Percentiles rank a stretch among this genome's conserved stretches.
Evolutionary conservation across 2,329 filamentous ascomycete species (phyloP).

Genomic region (Lasiodiplodia citricola): DNA sequence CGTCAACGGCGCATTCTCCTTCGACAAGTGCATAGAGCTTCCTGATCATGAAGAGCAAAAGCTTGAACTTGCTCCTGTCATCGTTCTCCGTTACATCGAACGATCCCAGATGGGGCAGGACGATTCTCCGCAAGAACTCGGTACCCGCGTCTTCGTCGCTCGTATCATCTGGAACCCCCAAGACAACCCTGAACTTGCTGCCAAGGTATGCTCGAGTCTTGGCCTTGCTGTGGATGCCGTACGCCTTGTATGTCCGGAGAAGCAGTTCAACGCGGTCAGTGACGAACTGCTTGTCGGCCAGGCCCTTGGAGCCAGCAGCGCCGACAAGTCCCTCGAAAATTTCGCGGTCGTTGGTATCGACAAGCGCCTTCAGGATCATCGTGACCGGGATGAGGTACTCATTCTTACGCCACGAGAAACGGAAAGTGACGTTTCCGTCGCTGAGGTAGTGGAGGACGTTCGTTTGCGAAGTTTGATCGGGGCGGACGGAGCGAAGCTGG

Average conservation of each 20-base stretch:
- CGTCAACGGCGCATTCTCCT: constrained; percentile 90
- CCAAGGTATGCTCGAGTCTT: constrained; percentile 88
- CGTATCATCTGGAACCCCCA: constrained; percentile 83
- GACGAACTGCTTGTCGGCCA: constrained; percentile 84
- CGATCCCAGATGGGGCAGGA: constrained; percentile 89
- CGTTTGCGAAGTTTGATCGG: constrained; percentile 97
- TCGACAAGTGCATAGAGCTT: constrained; percentile 94
- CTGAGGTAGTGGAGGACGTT: constrained; percentile 95
- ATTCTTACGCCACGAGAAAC: constrained; percentile 97
- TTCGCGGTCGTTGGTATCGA: constrained; percentile 95
- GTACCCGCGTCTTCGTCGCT: constrained; percentile 87
- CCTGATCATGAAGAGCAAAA: constrained; percentile 93
- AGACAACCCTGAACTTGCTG: constrained; percentile 85
- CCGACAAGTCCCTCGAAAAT: constrained; percentile 95
- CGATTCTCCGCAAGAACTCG: constrained; percentile 87
- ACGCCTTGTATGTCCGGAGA: constrained; percentile 90
- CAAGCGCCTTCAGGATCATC: constrained; percentile 94
- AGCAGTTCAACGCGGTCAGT: constrained; percentile 93
- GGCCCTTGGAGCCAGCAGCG: constrained; percentile 73
- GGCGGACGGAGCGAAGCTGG: constrained; percentile 87
- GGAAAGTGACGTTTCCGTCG: constrained; percentile 95
- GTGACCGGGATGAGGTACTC: constrained; percentile 95
- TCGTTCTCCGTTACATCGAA: constrained; percentile 82
- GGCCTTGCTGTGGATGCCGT: constrained; percentile 79
- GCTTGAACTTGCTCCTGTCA: constrained; percentile 89